Evolutionary conservation across 169 alveolate species (phyloP), one percentile per base, ranked within the genome.

Genomic region (Fabrea salina): DNA sequence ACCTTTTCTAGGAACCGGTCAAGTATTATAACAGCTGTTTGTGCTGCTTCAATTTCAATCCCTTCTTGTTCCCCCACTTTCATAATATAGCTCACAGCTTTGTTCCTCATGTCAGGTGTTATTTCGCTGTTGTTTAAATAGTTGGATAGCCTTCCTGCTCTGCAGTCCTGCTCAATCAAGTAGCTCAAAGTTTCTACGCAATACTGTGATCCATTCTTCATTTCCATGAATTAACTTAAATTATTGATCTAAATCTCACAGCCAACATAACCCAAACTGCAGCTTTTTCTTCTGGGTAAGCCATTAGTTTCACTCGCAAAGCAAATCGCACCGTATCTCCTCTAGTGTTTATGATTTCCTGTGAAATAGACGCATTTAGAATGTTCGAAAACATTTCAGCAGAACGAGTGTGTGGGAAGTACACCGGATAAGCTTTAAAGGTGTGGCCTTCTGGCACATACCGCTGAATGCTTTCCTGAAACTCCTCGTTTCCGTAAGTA

Each of bases 251-350:
- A 76, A 59, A 87, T 39, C 88, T 75, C 39, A 82, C 88, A 11
- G 93, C 93, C 6, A 87, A 13, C 84, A 87, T 87, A 6, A 80
- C 86, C 93, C 93, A 87, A 22, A 84, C 86, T 39, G 93, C 90
- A 37, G 68, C 70, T 4, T 75, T 56, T 19, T 84, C 74, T 66
- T 87, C 89, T 5, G 93, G 93, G 57, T 87, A 87, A 0, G 80
- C 49, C 5, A 76, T 82, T 4, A 87, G 8, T 49, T 84, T 83
- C 51, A 72, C 78, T 75, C 93, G 74, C 3, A 84, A 61, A 5
- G 86, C 88, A 64, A 70, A 88, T 40, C 70, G 53, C 13, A 87
- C 82, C 33, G 71, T 40, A 75, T 87, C 93, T 2, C 93, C 93
- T 53, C 85, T 72, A 1, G 86, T 79, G 27, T 75, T 49, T 40